Conservation (phyloP, 2,329 filamentous ascomycete genomes). For the Talaromyces sp. region DNA sequence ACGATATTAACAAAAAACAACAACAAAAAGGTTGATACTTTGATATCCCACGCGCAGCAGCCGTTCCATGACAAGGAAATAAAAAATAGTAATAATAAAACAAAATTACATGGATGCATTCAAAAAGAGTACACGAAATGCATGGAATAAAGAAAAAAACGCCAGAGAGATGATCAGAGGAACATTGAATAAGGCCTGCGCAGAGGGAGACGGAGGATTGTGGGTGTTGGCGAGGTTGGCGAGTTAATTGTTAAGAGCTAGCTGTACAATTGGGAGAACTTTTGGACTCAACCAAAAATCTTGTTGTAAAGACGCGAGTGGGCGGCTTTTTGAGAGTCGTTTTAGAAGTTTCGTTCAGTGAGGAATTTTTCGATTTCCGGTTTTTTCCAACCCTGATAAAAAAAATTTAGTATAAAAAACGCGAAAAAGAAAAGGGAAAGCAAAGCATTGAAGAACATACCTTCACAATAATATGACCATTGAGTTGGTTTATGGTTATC, state of each 20-base stretch:
- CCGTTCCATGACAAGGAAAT: background rate
- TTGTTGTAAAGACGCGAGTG: background rate
- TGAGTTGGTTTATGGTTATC: conserved; percentile 54
- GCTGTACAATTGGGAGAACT: background rate
- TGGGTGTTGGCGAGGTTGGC: background rate
- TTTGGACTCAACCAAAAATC: background rate
- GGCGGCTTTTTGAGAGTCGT: background rate
- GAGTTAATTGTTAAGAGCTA: background rate
- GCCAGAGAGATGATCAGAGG: background rate
- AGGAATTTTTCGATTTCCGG: conserved; percentile 46
- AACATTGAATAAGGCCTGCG: background rate
- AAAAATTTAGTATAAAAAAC: background rate
- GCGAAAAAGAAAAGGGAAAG: background rate
- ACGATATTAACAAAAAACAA: background rate
- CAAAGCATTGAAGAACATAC: conserved; percentile 40
- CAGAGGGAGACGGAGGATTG: background rate
- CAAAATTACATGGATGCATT: conserved; percentile 10
- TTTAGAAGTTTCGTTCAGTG: conserved; percentile 40
- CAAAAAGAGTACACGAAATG: background rate
- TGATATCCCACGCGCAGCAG: background rate
- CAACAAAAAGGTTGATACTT: background rate
- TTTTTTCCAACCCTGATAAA: conserved; percentile 45
- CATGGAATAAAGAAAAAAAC: background rate
- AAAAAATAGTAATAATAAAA: conserved; percentile 14
- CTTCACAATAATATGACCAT: conserved; percentile 70